These are phyloP conservation scores for Zoysia japonica DNA, from an alignment of 176 grass and related monocot species.

Conservation along the genomic window DNA sequence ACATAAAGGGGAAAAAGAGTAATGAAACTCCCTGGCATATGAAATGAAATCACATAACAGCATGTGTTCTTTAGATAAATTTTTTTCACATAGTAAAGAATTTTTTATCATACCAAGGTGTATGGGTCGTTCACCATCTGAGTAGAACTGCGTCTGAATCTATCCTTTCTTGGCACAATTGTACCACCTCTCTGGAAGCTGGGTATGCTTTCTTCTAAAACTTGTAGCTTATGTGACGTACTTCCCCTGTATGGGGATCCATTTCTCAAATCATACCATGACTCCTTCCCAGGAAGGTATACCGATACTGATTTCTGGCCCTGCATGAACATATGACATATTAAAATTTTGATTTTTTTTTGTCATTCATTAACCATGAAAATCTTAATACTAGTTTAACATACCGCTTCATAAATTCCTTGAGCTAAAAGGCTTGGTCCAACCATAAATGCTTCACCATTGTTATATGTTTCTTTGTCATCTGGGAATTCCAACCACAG, in stretches of 20 bases:
- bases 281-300: constrained; percentile 75
- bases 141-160: constrained; percentile 91
- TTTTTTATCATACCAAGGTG: constrained; percentile 67
- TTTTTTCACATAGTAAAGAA: too few relatives aligned
- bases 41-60: constrained; percentile 26
- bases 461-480: constrained; percentile 93
- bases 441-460: constrained; percentile 90
- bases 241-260: constrained; percentile 66
- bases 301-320: constrained; percentile 67
- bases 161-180: constrained; percentile 93
- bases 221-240: constrained; percentile 69
- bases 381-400: constrained; percentile 17
- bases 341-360: constrained; percentile 4
- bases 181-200: constrained; percentile 81
- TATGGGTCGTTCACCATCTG: constrained; percentile 99
- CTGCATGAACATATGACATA: constrained; percentile 45
- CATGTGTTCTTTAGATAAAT: too few relatives aligned
- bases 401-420: constrained; percentile 85
- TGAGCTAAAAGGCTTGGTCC: constrained; percentile 75
- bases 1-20: not conserved
- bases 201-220: constrained; percentile 83
- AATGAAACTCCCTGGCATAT: not conserved
- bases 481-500: constrained; percentile 94
- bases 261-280: constrained; percentile 82
- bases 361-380: constrained; percentile 14